These are phyloP conservation scores for Pezicula radicicola DNA, from an alignment of 2,329 filamentous ascomycete species.

Conservation along the genomic window DNA sequence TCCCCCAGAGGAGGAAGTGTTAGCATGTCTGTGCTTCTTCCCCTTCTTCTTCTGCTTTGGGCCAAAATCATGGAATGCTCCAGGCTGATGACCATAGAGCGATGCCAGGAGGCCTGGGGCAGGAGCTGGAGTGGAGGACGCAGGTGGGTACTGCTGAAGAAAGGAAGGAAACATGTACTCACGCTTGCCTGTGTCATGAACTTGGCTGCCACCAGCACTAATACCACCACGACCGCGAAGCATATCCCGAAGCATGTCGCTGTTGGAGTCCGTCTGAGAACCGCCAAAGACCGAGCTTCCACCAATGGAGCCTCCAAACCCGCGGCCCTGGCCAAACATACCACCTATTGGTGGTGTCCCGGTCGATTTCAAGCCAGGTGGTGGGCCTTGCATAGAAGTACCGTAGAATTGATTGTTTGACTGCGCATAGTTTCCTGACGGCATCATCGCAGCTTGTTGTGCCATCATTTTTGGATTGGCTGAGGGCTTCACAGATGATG, in stretches of 20 bases:
- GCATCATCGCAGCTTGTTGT: slow-evolving; percentile 88
- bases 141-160: slow-evolving; percentile 79
- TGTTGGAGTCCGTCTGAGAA: slow-evolving; percentile 67
- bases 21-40: slow-evolving; percentile 99
- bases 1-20: slow-evolving; percentile 99
- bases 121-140: slow-evolving; percentile 81
- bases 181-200: slow-evolving; percentile 91
- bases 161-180: slow-evolving; percentile 96
- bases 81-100: slow-evolving; percentile 85
- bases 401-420: slow-evolving; percentile 73
- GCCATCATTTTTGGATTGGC: slow-evolving; percentile 78
- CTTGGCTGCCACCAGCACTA: slow-evolving; percentile 61
- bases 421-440: slow-evolving; percentile 47
- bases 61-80: slow-evolving; percentile 85
- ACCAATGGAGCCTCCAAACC: slow-evolving; percentile 68
- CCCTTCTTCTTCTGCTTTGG: slow-evolving; percentile 99
- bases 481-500: slow-evolving; percentile 67
- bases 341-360: slow-evolving; percentile 84
- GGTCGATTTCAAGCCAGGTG: slow-evolving; percentile 91
- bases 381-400: slow-evolving; percentile 84
- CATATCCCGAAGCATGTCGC: slow-evolving; percentile 79
- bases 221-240: slow-evolving; percentile 64
- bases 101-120: slow-evolving; percentile 86
- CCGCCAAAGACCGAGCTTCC: slow-evolving; percentile 57
- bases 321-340: slow-evolving; percentile 88